Percentiles rank a stretch among this genome's conserved stretches.
phyloP scores from a whole-genome alignment of 2,329 filamentous ascomycete genomes.

The Albophoma yamanashiensis region DNA sequence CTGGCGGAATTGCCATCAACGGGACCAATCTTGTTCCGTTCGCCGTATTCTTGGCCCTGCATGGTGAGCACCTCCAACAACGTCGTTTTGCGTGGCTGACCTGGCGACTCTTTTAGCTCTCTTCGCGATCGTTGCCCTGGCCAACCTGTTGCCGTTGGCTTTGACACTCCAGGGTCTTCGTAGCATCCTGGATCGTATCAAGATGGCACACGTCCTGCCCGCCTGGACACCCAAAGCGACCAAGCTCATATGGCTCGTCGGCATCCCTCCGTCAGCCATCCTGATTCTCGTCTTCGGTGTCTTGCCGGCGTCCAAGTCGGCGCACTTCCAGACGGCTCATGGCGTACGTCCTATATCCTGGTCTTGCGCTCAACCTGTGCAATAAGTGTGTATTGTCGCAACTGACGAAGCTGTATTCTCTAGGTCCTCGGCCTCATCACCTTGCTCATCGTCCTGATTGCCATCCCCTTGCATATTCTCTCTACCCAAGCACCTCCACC shows the following conservation, averaged over 20 bases:
- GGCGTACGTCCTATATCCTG: constrained; percentile 11
- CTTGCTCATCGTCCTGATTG: constrained; percentile 12
- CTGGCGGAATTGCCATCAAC: constrained; percentile 1
- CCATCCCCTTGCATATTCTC: constrained; percentile 13
- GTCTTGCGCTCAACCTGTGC: neutral
- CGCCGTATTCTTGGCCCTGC: neutral
- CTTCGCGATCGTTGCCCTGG: constrained; percentile 11
- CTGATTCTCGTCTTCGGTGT: constrained; percentile 16
- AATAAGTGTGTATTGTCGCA: neutral
- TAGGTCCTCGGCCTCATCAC: constrained; percentile 18
- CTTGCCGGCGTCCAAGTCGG: constrained; percentile 9
- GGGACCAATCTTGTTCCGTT: neutral
- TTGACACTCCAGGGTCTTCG: constrained; percentile 15
- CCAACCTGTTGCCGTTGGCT: constrained; percentile 15
- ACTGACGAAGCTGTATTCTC: neutral
- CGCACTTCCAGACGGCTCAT: constrained; percentile 18
- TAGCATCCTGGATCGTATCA: constrained; percentile 13
- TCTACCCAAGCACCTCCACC: constrained; percentile 7
- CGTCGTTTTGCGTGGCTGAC: neutral
- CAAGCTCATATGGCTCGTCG: constrained; percentile 14
- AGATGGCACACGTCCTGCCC: constrained; percentile 10
- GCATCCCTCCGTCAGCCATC: constrained; percentile 14
- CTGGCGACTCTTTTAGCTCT: neutral
- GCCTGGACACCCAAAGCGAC: constrained; percentile 10
- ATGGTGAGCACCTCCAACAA: neutral